A percentile compares a stretch with the other conserved stretches of the same genome.
Conservation (phyloP, 768 basidiomycete genomes). For the Suillus americanus region DNA sequence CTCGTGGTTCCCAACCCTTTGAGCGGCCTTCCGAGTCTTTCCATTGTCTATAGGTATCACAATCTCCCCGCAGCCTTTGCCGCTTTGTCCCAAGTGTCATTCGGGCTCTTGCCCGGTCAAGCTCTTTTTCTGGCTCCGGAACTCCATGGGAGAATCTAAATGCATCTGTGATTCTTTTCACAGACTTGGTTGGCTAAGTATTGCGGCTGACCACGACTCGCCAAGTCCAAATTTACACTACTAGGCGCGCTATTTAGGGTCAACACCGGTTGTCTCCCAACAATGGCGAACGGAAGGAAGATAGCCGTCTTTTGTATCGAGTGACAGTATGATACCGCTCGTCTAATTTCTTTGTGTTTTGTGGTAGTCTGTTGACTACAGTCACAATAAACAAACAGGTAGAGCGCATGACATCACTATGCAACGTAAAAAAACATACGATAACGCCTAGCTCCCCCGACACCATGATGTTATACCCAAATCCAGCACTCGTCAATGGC, state of each 20-base stretch:
- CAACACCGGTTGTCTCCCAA: not conserved
- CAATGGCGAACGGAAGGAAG: not conserved
- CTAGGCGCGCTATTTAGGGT: not conserved
- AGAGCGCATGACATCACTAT: not conserved
- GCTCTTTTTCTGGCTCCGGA: not conserved
- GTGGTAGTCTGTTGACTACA: not conserved
- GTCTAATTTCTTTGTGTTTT: not conserved
- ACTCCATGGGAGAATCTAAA: not conserved
- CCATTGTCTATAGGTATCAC: not conserved
- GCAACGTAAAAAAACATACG: not conserved
- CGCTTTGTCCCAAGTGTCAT: not conserved
- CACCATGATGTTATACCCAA: not conserved
- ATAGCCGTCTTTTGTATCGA: not conserved
- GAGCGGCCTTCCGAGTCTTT: not conserved
- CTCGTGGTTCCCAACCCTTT: not conserved
- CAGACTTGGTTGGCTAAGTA: not conserved
- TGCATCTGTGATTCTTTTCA: not conserved
- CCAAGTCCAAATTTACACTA: not conserved
- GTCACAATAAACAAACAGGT: too few relatives aligned
- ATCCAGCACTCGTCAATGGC: too few relatives aligned
- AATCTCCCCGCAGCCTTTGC: not conserved
- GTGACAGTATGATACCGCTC: not conserved
- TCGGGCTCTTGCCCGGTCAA: not conserved
- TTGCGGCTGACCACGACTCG: not conserved
- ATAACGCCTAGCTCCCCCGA: too few relatives aligned